These are phyloP conservation scores for Cyberlindnera xylosilytica DNA, from an alignment of 805 yeast species.

Conservation along the genomic window DNA sequence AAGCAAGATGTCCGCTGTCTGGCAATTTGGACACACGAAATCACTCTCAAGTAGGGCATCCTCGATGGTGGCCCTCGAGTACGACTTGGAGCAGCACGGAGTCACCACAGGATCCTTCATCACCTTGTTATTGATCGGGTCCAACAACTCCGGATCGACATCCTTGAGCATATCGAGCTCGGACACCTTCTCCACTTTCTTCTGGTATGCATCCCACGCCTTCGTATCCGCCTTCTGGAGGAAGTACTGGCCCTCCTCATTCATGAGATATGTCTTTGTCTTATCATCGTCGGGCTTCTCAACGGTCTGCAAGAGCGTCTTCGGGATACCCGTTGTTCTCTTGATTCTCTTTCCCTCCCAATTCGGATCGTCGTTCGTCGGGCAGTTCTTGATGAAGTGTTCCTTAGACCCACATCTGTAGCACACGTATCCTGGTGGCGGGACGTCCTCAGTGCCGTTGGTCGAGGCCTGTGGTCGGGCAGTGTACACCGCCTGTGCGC, in stretches of 20 bases:
- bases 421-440: slow-evolving; percentile 96
- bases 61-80: slow-evolving; percentile 63
- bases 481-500: slow-evolving; percentile 71
- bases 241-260: slow-evolving; percentile 93
- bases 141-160: slow-evolving; percentile 57
- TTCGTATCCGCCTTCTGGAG: slow-evolving; percentile 92
- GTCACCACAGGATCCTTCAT: slow-evolving; percentile 73
- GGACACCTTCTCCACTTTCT: slow-evolving; percentile 38
- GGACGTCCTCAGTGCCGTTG: slow-evolving; percentile 58
- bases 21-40: slow-evolving; percentile 89
- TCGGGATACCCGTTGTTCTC: slow-evolving; percentile 96
- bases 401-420: slow-evolving; percentile 94
- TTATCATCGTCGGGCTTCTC: slow-evolving; percentile 72
- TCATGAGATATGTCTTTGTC: slow-evolving; percentile 68
- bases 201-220: slow-evolving; percentile 86
- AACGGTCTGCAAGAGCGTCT: slow-evolving; percentile 81
- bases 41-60: slow-evolving; percentile 72
- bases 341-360: slow-evolving; percentile 91
- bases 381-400: slow-evolving; percentile 96
- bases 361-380: slow-evolving; percentile 87
- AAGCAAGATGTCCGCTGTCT: slow-evolving; percentile 64
- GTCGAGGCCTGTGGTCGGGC: slow-evolving; percentile 32
- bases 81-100: slow-evolving; percentile 68
- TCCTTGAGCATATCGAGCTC: slow-evolving; percentile 29
- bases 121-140: slow-evolving; percentile 67